Conservation (phyloP, 352 stramenopile genomes). For the Phytophthora megakarya region DNA sequence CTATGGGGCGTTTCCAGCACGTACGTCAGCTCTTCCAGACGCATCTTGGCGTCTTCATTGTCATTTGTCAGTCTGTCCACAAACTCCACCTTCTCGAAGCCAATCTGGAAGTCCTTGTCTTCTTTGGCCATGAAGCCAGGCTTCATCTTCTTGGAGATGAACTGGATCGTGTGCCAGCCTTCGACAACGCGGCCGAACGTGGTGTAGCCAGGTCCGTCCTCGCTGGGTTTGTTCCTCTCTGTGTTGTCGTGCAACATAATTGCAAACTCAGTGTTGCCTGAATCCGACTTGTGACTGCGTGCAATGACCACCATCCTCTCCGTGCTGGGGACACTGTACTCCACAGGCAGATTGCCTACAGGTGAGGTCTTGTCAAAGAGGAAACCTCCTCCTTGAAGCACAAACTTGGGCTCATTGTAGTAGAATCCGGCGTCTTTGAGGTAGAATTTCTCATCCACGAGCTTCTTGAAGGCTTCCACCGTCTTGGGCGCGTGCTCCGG, state of each 20-base stretch:
- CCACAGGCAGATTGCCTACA: slow-evolving; percentile 68
- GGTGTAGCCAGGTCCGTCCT: slow-evolving; percentile 74
- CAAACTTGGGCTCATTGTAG: slow-evolving; percentile 82
- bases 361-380: slow-evolving; percentile 75
- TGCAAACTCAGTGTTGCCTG: slow-evolving; percentile 81
- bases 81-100: slow-evolving; percentile 76
- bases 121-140: slow-evolving; percentile 72
- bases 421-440: slow-evolving; percentile 80
- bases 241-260: slow-evolving; percentile 89
- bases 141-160: slow-evolving; percentile 76
- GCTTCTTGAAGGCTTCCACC: slow-evolving; percentile 70
- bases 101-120: slow-evolving; percentile 61
- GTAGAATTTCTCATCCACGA: slow-evolving; percentile 74
- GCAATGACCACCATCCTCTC: slow-evolving; percentile 86
- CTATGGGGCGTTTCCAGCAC: slow-evolving; percentile 80
- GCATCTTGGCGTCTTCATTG: slow-evolving; percentile 51
- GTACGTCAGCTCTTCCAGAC: slow-evolving; percentile 76
- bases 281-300: slow-evolving; percentile 66
- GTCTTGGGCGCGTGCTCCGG: slow-evolving; percentile 78
- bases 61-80: slow-evolving; percentile 67
- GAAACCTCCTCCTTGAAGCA: slow-evolving; percentile 79
- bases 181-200: slow-evolving; percentile 78
- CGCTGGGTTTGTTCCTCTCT: slow-evolving; percentile 63
- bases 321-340: slow-evolving; percentile 81
- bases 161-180: slow-evolving; percentile 79